These are phyloP conservation scores for Trametes gibbosa DNA, from an alignment of 768 basidiomycete species.

Conservation along the genomic window DNA sequence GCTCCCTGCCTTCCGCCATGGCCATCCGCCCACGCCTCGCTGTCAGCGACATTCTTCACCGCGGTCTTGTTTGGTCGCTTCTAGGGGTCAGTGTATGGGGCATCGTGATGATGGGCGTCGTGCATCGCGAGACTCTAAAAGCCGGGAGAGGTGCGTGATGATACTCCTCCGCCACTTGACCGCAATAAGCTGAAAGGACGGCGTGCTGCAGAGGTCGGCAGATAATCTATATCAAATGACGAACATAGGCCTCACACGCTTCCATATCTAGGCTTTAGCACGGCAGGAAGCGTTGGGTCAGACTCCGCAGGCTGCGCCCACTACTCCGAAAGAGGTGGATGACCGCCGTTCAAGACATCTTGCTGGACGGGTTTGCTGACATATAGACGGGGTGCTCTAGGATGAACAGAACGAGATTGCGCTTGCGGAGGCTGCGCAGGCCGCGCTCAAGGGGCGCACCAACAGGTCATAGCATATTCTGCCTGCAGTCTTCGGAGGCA, in stretches of 20 bases:
- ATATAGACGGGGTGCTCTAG: not conserved
- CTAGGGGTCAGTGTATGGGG: slow-evolving; percentile 52
- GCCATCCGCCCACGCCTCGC: slow-evolving; percentile 25
- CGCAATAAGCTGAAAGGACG: not conserved
- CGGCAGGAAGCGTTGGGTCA: slow-evolving; percentile 9
- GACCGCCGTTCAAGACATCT: not conserved
- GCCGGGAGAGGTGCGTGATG: slow-evolving; percentile 51
- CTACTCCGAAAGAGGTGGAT: slow-evolving; percentile 6
- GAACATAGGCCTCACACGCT: not conserved
- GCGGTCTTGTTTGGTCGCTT: slow-evolving; percentile 52
- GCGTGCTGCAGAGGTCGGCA: slow-evolving; percentile 6
- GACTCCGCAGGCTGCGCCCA: not conserved
- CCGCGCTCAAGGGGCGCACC: slow-evolving; percentile 8
- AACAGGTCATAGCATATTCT: not conserved
- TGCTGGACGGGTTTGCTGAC: not conserved
- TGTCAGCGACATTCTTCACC: slow-evolving; percentile 48
- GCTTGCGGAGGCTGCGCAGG: slow-evolving; percentile 16
- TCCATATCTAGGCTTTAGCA: slow-evolving; percentile 6
- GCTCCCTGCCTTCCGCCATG: not conserved
- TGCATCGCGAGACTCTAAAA: slow-evolving; percentile 53
- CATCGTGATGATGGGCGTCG: slow-evolving; percentile 47
- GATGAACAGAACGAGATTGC: slow-evolving; percentile 14
- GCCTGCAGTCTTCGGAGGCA: not conserved
- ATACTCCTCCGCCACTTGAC: not conserved
- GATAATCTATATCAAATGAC: no score